A percentile compares a stretch with the other conserved stretches of the same genome.
These are phyloP conservation scores for Saccharomyces hybrid DNA, from an alignment of 1,139 yeast species.

Conservation along the genomic window DNA sequence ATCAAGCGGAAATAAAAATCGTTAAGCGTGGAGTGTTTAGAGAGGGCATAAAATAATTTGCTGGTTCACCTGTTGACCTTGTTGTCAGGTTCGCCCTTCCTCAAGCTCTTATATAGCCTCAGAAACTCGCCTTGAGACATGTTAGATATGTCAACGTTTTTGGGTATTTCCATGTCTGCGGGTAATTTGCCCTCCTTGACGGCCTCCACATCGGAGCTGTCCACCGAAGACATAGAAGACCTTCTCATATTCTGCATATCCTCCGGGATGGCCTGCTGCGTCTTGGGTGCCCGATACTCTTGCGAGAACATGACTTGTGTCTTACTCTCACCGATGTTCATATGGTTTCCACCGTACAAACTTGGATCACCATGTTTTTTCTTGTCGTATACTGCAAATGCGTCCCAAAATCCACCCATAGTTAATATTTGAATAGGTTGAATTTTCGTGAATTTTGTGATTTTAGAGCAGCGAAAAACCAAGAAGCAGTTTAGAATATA, in stretches of 20 bases:
- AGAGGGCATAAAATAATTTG: no score
- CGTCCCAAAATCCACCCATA: slow-evolving; percentile 27
- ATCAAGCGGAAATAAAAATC: no score
- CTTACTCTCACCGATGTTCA: slow-evolving; percentile 21
- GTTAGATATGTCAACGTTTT: slow-evolving; percentile 21
- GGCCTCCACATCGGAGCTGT: slow-evolving; percentile 1
- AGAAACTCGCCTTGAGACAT: slow-evolving; percentile 27
- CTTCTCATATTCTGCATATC: slow-evolving; percentile 4
- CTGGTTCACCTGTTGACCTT: slow-evolving; percentile 11
- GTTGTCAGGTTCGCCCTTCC: slow-evolving; percentile 31
- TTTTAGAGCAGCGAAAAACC: no score
- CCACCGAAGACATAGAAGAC: not conserved
- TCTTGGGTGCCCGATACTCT: slow-evolving; percentile 19
- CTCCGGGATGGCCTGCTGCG: slow-evolving; percentile 4
- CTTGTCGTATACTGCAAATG: slow-evolving; percentile 29
- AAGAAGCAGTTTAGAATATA: no score
- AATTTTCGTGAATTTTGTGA: no score
- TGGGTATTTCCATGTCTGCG: slow-evolving; percentile 10
- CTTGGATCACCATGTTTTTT: slow-evolving; percentile 26
- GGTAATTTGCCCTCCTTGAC: slow-evolving; percentile 7
- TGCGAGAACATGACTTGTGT: slow-evolving; percentile 19
- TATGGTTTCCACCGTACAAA: slow-evolving; percentile 21
- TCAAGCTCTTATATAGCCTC: slow-evolving; percentile 18
- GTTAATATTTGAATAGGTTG: not conserved
- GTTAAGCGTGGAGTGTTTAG: no score